Conservation (phyloP, 306 rosid genomes). For the Cicer cuneatum region DNA sequence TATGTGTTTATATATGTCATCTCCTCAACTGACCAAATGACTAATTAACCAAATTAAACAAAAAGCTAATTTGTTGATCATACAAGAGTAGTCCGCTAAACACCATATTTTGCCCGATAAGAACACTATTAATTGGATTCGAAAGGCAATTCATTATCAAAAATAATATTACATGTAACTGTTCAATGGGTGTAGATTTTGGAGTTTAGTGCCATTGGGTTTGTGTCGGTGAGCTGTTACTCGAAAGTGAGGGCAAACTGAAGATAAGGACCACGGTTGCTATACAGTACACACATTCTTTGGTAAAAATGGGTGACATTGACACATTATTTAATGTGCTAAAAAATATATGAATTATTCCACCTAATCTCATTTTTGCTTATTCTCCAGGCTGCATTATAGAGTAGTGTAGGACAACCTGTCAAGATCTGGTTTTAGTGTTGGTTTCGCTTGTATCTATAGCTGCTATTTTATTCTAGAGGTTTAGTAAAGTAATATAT, state of each 20-base stretch:
- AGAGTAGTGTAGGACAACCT: conserved; percentile 32
- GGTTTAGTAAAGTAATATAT: background rate
- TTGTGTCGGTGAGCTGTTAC: conserved; percentile 47
- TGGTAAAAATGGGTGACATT: conserved; percentile 23
- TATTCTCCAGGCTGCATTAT: conserved; percentile 3
- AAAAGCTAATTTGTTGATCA: too few species aligned
- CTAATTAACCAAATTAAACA: too few species aligned
- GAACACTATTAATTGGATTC: too few species aligned
- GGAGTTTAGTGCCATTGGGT: conserved; percentile 22
- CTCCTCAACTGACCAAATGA: too few species aligned
- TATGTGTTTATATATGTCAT: too few species aligned
- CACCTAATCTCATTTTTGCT: conserved; percentile 20
- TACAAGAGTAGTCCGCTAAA: too few species aligned
- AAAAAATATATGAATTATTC: background rate
- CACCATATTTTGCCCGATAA: too few species aligned
- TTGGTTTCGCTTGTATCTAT: conserved; percentile 1
- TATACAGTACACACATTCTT: conserved; percentile 34
- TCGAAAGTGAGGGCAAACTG: conserved; percentile 18
- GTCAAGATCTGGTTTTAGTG: conserved; percentile 12
- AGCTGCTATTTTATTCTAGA: background rate
- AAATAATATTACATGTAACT: background rate
- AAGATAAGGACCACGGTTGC: conserved; percentile 18
- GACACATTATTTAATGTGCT: conserved; percentile 31
- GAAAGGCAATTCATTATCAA: too few species aligned
- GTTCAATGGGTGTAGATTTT: conserved; percentile 13